Base-by-base conservation (phyloP, 2,329 filamentous ascomycete species). In the Phaeophleospora eucalypticola region DNA sequence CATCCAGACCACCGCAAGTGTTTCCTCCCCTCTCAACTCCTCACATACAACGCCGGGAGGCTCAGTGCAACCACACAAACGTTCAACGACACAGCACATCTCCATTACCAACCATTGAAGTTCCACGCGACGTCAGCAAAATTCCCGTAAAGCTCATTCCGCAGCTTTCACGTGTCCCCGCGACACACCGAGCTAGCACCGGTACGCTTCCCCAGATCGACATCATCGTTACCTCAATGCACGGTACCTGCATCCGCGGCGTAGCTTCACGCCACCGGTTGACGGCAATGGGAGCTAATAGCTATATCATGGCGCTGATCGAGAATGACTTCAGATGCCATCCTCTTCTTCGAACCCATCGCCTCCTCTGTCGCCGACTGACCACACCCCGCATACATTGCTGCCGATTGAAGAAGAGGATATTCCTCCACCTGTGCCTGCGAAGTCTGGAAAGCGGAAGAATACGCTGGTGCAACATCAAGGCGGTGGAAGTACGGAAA, bases 141-240 rank as follows among this genome's bases (percentile, higher is more conserved):
- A 29, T 7, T 12, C 6, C 24, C 7, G 24, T 12, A 29, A 12
- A 6, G 6, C 24, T 29, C 24, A 29, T 7, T 6, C 7, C 24
- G 12, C 7, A 29, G 24, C 24, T 29, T 12, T 29, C 24, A 29
- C 24, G 24, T 29, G 24, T 29, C 24, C 24, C 7, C 24, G 24
- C 24, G 24, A 7, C 24, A 7, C 24, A 29, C 24, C 24, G 24
- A 29, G 12, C 12, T 12, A 29, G 24, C 24, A 12, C 24, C 24
- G 24, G 24, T 29, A 29, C 24, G 27, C n/a, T 19, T n/a, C 14
- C 18, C 6, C 4, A 41, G 21, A 16, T 29, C 33, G 38, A 42
- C 40, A 42, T 42, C 40, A 42, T 29, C 9, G 35, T 34, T 42
- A 42, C 40, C 39, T 17, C 21, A 33, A 17, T 15, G 27, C 39